Conservation (phyloP, 495 filamentous ascomycete species). For the Trichoderma parareesei region DNA sequence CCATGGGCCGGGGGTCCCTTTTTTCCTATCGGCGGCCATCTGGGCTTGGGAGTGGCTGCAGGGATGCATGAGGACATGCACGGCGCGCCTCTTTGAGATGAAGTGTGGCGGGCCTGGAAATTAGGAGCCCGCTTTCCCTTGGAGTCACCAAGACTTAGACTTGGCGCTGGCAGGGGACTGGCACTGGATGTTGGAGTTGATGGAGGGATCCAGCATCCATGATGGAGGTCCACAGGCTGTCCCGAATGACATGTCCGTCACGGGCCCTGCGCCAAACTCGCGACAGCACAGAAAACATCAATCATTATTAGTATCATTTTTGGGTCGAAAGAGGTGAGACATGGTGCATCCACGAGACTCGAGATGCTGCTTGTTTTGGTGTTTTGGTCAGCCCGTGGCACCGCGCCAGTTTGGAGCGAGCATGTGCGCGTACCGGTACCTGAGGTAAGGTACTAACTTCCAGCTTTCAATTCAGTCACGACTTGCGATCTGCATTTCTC, state of each 20-base stretch:
- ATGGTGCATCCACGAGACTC: slow-evolving; percentile 4
- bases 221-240: background rate
- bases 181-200: too few species aligned
- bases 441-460: too few species aligned
- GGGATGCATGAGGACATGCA: background rate
- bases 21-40: background rate
- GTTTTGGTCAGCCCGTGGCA: background rate
- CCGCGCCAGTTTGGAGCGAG: background rate
- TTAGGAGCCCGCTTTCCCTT: background rate
- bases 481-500: background rate
- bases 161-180: background rate
- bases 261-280: slow-evolving; percentile 7
- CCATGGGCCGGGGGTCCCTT: background rate
- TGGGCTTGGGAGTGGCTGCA: background rate
- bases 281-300: background rate
- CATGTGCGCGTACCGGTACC: too few species aligned
- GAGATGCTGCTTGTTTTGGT: background rate
- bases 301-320: background rate
- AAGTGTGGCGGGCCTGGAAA: background rate
- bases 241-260: slow-evolving; percentile 10
- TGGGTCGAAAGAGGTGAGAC: background rate
- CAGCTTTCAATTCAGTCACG: background rate
- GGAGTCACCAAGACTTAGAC: background rate
- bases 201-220: too few species aligned
- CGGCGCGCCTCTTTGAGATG: background rate